These are phyloP conservation scores for Cadophora sp. DNA, from an alignment of 2,329 filamentous ascomycete species.

Conservation along the genomic window DNA sequence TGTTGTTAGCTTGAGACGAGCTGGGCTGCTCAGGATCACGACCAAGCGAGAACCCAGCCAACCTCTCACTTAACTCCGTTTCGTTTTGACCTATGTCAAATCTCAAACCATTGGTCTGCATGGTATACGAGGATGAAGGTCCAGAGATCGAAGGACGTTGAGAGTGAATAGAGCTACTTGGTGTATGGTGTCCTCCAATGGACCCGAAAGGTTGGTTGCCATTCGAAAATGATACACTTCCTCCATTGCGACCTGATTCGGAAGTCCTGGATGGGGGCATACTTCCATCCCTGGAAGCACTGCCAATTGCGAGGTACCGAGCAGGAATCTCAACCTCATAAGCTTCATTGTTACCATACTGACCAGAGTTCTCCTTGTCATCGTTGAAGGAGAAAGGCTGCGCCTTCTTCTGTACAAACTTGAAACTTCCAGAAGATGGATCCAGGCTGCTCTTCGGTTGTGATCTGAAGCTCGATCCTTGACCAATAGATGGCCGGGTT, in stretches of 20 bases:
- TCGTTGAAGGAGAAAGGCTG: slow-evolving; percentile 37
- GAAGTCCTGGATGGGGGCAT: slow-evolving; percentile 62
- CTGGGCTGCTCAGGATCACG: slow-evolving; percentile 36
- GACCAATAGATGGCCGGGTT: slow-evolving; percentile 54
- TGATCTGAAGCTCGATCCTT: slow-evolving; percentile 46
- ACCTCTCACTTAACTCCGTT: slow-evolving; percentile 39
- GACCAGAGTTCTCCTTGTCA: slow-evolving; percentile 42
- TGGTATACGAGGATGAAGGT: slow-evolving; percentile 54
- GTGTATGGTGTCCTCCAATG: slow-evolving; percentile 46
- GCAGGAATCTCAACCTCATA: slow-evolving; percentile 39
- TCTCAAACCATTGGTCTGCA: slow-evolving; percentile 51
- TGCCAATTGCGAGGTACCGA: slow-evolving; percentile 52
- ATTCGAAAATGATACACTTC: slow-evolving; percentile 34
- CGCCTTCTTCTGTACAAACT: slow-evolving; percentile 43
- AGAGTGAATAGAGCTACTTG: slow-evolving; percentile 54
- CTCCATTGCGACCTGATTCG: slow-evolving; percentile 48
- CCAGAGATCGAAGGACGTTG: slow-evolving; percentile 53
- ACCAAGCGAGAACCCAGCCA: slow-evolving; percentile 37
- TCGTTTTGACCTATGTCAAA: slow-evolving; percentile 39
- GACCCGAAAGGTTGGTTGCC: slow-evolving; percentile 39
- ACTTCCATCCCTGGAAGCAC: slow-evolving; percentile 59
- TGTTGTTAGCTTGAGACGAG: slow-evolving; percentile 34
- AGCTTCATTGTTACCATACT: slow-evolving; percentile 34
- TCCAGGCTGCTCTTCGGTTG: slow-evolving; percentile 52
- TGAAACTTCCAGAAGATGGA: slow-evolving; percentile 51